phyloP scores from a whole-genome alignment of 345 rosid genomes.

The Syzygium aqueum region DNA sequence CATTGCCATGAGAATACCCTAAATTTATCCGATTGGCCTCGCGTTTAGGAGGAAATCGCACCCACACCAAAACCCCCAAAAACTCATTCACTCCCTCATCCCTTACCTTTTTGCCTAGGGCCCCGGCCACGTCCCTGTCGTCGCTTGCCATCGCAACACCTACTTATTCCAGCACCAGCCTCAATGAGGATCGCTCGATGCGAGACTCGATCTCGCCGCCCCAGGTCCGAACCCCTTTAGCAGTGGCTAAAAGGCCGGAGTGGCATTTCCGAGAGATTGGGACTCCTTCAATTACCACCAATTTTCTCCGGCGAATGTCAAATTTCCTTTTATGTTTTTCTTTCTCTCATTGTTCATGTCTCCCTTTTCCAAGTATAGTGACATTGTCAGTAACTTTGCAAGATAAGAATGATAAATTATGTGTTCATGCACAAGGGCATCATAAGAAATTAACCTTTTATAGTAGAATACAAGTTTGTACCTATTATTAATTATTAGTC shows the following conservation, averaged over 20 bases:
- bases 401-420: not conserved
- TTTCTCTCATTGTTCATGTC: not conserved
- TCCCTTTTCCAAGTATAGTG: not conserved
- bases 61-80: fast-evolving
- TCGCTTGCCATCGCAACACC: not conserved
- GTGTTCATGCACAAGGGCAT: too few species aligned
- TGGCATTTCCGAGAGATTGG: not conserved
- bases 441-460: too few species aligned
- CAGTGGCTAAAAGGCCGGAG: fast-evolving
- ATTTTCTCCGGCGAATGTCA: not conserved
- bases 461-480: too few species aligned
- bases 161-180: not conserved
- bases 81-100: not conserved
- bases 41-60: not conserved
- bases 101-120: not conserved
- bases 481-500: too few species aligned
- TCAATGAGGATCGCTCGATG: not conserved
- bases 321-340: not conserved
- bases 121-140: fast-evolving
- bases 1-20: not conserved
- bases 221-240: not conserved
- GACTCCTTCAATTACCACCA: not conserved
- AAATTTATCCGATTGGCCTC: not conserved
- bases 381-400: not conserved
- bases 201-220: not conserved